Conservation (phyloP, 176 grass and related monocot species). For the Musa beccarii region DNA sequence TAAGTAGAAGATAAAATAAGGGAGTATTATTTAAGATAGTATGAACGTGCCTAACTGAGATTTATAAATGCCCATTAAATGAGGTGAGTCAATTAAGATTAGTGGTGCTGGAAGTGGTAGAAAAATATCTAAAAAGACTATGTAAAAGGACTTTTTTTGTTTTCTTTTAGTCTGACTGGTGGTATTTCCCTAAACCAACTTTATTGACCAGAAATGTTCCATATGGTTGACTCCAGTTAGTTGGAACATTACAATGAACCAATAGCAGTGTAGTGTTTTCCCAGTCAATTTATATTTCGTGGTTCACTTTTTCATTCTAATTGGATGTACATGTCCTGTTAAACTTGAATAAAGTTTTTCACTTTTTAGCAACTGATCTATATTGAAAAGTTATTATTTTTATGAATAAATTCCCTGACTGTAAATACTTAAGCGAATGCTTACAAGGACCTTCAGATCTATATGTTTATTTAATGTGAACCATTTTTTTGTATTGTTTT, state of each 20-base stretch:
- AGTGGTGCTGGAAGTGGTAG: neutral
- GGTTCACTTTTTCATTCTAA: neutral
- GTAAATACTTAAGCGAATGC: neutral
- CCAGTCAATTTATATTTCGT: neutral
- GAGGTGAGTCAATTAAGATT: neutral
- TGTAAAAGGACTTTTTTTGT: no score
- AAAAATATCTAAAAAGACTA: neutral
- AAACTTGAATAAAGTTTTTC: neutral
- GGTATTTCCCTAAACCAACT: neutral
- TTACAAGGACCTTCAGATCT: constrained; percentile 7
- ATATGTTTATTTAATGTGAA: neutral
- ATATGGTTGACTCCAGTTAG: neutral
- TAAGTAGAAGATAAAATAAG: neutral
- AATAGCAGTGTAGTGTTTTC: neutral
- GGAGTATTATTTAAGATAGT: neutral
- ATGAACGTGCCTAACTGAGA: neutral
- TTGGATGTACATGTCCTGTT: neutral
- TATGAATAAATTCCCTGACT: neutral
- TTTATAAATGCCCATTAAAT: neutral
- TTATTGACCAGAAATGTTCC: neutral
- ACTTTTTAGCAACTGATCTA: neutral
- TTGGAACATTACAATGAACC: neutral
- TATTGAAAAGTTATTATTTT: neutral
- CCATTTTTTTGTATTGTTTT: neutral
- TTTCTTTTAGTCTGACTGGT: neutral